Conservation (phyloP, 164 flowering plant genomes). For the Tinospora cordifolia region DNA sequence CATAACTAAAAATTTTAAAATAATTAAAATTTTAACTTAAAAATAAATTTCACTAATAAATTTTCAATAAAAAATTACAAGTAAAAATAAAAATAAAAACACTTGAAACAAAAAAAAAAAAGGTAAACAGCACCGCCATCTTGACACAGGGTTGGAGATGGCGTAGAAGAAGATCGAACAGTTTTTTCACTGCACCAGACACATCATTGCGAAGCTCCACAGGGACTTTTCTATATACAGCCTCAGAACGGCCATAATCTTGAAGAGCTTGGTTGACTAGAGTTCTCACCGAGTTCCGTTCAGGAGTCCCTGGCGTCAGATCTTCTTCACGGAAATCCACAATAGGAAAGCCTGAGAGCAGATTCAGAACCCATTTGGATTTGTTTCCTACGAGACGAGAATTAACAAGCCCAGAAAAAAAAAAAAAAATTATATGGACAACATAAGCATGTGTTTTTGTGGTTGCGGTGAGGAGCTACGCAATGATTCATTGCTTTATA, state of each 20-base stretch:
- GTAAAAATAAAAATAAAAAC: no score
- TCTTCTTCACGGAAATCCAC: neutral
- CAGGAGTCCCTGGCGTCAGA: constrained; percentile 1
- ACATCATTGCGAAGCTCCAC: constrained; percentile 20
- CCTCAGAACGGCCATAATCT: constrained; percentile 57
- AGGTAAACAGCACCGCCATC: no score
- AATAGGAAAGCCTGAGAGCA: neutral
- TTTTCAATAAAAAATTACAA: no score
- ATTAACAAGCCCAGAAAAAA: no score
- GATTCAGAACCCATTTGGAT: constrained; percentile 1
- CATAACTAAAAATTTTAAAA: no score
- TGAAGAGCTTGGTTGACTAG: constrained; percentile 34
- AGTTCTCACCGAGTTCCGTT: neutral
- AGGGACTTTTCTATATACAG: constrained; percentile 26
- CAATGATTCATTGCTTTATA: neutral
- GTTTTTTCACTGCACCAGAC: constrained; percentile 26
- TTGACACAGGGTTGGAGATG: no score
- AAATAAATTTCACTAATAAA: no score
- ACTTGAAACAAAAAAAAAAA: no score
- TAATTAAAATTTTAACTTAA: no score
- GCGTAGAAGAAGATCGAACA: constrained; percentile 52
- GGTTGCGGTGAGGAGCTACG: neutral
- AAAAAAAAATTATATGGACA: no score
- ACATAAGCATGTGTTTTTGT: no score
- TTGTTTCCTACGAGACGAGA: no score